Evolutionary conservation across 768 basidiomycete species (phyloP).

Genomic region (Agaricus subrufescens): DNA sequence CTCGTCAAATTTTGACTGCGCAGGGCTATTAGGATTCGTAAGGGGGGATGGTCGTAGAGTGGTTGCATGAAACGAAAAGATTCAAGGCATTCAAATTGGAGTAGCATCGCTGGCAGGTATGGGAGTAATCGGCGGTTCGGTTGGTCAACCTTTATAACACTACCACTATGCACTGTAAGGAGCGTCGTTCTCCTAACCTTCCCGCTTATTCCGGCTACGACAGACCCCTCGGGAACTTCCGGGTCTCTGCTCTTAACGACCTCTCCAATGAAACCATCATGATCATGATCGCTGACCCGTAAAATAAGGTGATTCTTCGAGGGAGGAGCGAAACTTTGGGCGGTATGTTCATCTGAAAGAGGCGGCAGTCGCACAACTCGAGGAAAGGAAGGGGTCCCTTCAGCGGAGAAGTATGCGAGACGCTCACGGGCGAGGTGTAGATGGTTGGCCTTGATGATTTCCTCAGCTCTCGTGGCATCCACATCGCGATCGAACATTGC

Average conservation of each 20-base stretch:
- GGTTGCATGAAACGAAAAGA: neutral
- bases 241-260: neutral
- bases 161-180: neutral
- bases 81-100: neutral
- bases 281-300: neutral
- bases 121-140: neutral
- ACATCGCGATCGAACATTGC: conserved; percentile 22
- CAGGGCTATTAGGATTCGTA: neutral
- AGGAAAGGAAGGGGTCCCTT: neutral
- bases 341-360: neutral
- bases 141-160: neutral
- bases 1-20: neutral
- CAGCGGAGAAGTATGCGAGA: neutral
- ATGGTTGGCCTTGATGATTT: conserved; percentile 7
- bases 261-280: neutral
- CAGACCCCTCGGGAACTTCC: neutral
- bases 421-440: conserved; percentile 10
- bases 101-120: neutral
- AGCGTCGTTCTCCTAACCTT: neutral
- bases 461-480: conserved; percentile 12
- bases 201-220: neutral
- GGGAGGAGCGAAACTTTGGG: neutral
- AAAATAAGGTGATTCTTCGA: neutral
- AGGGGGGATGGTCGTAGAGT: neutral
- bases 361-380: conserved; percentile 1